These are phyloP conservation scores for Talaromyces rugulosus DNA, from an alignment of 2,329 filamentous ascomycete species.

Conservation along the genomic window DNA sequence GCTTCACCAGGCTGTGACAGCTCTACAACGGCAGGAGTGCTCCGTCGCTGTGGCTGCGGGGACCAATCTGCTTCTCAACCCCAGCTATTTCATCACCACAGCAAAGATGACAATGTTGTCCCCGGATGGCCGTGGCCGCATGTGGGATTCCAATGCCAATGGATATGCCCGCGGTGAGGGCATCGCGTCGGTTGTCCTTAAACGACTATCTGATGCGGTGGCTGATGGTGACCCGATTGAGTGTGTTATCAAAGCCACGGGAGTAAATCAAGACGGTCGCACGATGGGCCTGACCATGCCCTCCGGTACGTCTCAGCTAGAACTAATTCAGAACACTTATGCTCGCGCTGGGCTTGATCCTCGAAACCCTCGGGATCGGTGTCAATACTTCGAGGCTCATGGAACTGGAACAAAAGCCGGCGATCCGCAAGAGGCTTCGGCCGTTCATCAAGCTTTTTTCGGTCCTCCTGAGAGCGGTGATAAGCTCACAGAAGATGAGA, in stretches of 20 bases:
- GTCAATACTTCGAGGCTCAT: slow-evolving; percentile 44
- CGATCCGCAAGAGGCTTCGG: slow-evolving; percentile 26
- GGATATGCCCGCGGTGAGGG: slow-evolving; percentile 54
- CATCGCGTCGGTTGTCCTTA: slow-evolving; percentile 48
- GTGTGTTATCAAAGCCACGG: slow-evolving; percentile 31
- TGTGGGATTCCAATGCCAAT: slow-evolving; percentile 44
- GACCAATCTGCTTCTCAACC: slow-evolving; percentile 24
- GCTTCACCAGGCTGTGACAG: slow-evolving; percentile 29
- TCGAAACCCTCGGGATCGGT: slow-evolving; percentile 20
- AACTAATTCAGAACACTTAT: slow-evolving; percentile 39
- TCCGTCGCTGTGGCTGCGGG: slow-evolving; percentile 21
- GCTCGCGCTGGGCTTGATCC: slow-evolving; percentile 34
- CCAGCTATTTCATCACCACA: slow-evolving; percentile 28
- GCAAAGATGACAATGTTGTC: slow-evolving; percentile 45
- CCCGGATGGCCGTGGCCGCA: slow-evolving; percentile 49
- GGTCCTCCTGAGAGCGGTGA: slow-evolving; percentile 14
- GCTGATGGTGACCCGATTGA: slow-evolving; percentile 44
- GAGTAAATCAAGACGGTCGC: slow-evolving; percentile 34
- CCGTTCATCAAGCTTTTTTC: slow-evolving; percentile 21
- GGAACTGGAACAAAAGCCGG: slow-evolving; percentile 39
- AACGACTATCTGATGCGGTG: slow-evolving; percentile 47
- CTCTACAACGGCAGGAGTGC: slow-evolving; percentile 23
- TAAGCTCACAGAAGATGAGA: neutral
- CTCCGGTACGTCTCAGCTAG: slow-evolving; percentile 31
- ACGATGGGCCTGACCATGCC: slow-evolving; percentile 35